Conservation (phyloP, 768 basidiomycete genomes). For the Rhizopogon vulgaris region DNA sequence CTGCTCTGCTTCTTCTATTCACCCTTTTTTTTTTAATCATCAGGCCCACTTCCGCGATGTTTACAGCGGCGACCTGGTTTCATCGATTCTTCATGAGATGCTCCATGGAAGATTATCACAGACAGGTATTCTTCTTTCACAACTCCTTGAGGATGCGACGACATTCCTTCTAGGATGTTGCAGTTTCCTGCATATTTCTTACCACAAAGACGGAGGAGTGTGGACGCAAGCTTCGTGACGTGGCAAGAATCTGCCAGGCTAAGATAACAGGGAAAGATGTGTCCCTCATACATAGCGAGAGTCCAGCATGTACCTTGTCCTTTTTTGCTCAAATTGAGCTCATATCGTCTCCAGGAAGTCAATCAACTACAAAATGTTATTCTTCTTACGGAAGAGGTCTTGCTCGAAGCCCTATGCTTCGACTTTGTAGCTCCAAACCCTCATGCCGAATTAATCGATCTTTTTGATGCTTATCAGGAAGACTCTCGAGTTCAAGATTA, state of each 20-base stretch:
- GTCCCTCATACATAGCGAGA: slow-evolving; percentile 51
- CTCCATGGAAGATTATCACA: slow-evolving; percentile 81
- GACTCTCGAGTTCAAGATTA: slow-evolving; percentile 56
- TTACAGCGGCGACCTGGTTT: slow-evolving; percentile 86
- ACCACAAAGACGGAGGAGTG: slow-evolving; percentile 93
- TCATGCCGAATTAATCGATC: slow-evolving; percentile 67
- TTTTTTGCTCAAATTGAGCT: slow-evolving; percentile 1
- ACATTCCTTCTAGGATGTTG: slow-evolving; percentile 54
- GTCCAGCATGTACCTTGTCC: slow-evolving; percentile 42
- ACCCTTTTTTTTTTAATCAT: slow-evolving; percentile 8
- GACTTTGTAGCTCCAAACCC: slow-evolving; percentile 77
- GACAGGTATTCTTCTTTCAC: slow-evolving; percentile 36
- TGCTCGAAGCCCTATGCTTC: slow-evolving; percentile 81
- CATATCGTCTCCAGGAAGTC: slow-evolving; percentile 49
- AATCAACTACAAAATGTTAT: slow-evolving; percentile 66
- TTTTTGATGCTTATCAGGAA: slow-evolving; percentile 53
- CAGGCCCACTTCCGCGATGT: slow-evolving; percentile 77
- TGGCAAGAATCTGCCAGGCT: slow-evolving; percentile 67
- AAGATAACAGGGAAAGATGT: slow-evolving; percentile 57
- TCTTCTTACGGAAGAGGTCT: slow-evolving; percentile 66
- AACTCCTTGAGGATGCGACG: slow-evolving; percentile 2
- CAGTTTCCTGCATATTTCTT: slow-evolving; percentile 81
- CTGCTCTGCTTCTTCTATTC: slow-evolving; percentile 8
- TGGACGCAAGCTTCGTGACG: slow-evolving; percentile 80
- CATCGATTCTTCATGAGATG: slow-evolving; percentile 89